phyloP scores from a whole-genome alignment of 352 stramenopile genomes.

The Elongisporangium anandrum region DNA sequence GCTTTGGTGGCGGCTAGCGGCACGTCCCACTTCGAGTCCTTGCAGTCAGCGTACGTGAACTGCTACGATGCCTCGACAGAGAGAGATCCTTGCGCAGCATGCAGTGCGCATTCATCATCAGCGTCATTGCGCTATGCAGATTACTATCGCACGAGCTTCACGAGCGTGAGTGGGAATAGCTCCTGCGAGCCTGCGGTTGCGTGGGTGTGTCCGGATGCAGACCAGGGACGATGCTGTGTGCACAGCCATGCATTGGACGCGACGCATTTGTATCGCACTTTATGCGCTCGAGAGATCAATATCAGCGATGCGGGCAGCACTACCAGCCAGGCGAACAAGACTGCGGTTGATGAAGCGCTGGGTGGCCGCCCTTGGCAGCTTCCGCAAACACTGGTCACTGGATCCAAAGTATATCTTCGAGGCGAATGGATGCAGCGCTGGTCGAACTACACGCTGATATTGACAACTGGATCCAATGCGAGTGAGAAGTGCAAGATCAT shows the following conservation, averaged over 20 bases:
- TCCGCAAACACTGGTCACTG: conserved; percentile 1
- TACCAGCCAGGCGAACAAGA: background rate
- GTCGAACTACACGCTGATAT: conserved; percentile 1
- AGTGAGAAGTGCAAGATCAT: background rate
- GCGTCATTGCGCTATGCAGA: background rate
- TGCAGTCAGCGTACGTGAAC: background rate
- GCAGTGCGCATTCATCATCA: background rate
- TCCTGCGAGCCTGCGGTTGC: conserved; percentile 10
- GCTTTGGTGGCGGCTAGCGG: background rate
- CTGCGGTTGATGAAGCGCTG: background rate
- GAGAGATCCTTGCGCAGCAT: background rate
- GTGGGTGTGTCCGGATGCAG: conserved; percentile 12
- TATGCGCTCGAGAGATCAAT: conserved; percentile 4
- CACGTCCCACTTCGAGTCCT: background rate
- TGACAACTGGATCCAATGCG: background rate
- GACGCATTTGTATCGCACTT: conserved; percentile 1
- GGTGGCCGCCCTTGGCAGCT: conserved; percentile 3
- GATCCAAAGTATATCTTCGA: conserved; percentile 11
- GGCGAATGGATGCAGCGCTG: conserved; percentile 5
- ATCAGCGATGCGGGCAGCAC: background rate
- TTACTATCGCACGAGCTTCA: background rate
- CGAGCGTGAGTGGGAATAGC: background rate
- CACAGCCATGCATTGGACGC: conserved; percentile 2
- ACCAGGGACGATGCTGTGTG: conserved; percentile 13
- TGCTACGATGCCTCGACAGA: background rate